Evolutionary conservation across 352 stramenopile species (phyloP).

Genomic region (Phytophthora europaea): DNA sequence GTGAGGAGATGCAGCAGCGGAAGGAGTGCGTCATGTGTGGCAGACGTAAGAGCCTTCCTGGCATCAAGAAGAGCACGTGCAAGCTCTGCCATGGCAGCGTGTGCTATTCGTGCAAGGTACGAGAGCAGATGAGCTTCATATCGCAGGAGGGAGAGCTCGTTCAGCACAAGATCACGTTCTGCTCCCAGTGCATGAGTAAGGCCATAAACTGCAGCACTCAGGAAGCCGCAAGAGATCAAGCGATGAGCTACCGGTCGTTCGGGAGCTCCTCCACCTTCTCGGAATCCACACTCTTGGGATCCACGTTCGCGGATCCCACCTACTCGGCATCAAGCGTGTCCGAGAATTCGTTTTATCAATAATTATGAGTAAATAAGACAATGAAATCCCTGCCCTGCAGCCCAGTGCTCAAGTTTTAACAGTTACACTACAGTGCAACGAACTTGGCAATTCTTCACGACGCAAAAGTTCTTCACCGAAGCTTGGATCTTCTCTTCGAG

Average conservation of each 20-base stretch:
- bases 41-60: conserved; percentile 29
- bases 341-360: conserved; percentile 18
- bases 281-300: conserved; percentile 1
- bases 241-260: conserved; percentile 38
- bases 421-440: too few species aligned
- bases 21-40: conserved; percentile 40
- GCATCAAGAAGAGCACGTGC: conserved; percentile 31
- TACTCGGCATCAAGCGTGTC: conserved; percentile 18
- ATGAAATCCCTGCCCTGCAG: not conserved
- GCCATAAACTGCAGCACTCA: conserved; percentile 43
- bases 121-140: conserved; percentile 52
- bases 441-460: too few species aligned
- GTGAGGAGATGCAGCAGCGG: conserved; percentile 4
- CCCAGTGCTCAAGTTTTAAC: too few species aligned
- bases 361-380: not conserved
- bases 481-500: too few species aligned
- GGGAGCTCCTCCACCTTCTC: conserved; percentile 36
- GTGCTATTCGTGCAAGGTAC: conserved; percentile 34
- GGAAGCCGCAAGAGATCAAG: conserved; percentile 37
- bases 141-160: conserved; percentile 36
- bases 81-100: conserved; percentile 30
- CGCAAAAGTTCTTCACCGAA: too few species aligned
- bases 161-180: conserved; percentile 52
- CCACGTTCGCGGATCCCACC: not conserved
- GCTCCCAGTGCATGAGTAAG: conserved; percentile 51